Conservation (phyloP, 1,139 yeast species). For the Debaryomyces subglobosus region DNA sequence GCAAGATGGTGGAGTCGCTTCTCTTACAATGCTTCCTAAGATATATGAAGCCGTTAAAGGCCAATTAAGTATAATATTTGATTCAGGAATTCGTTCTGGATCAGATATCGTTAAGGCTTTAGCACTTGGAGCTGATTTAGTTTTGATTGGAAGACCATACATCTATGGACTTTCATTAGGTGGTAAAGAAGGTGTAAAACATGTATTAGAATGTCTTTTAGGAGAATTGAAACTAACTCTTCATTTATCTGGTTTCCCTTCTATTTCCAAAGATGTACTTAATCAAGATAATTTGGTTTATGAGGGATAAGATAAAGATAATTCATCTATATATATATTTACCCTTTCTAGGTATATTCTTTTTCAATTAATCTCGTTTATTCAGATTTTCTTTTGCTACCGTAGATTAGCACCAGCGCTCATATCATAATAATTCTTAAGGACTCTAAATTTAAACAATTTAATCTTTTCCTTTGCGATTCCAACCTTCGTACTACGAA, state of each 20-base stretch:
- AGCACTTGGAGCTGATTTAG: constrained; percentile 6
- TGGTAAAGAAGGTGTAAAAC: constrained; percentile 4
- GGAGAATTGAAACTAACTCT: constrained; percentile 4
- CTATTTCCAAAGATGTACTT: background rate
- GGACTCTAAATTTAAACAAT: too few species aligned
- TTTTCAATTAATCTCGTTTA: too few species aligned
- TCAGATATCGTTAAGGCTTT: constrained; percentile 8
- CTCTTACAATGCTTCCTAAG: constrained; percentile 3
- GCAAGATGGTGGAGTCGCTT: constrained; percentile 7
- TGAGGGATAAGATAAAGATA: constrained; percentile 15
- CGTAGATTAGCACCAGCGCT: too few species aligned
- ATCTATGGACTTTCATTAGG: constrained; percentile 6
- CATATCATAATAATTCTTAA: too few species aligned
- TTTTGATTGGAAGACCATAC: constrained; percentile 6
- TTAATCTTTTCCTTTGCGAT: too few species aligned
- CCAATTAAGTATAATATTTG: constrained; percentile 1
- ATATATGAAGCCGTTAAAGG: constrained; percentile 3
- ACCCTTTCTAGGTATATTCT: background rate
- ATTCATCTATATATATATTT: too few species aligned
- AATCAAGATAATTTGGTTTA: too few species aligned
- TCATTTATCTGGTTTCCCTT: constrained; percentile 6
- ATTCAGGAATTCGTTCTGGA: constrained; percentile 6
- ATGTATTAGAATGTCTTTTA: background rate
- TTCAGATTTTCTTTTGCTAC: too few species aligned
- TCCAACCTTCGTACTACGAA: too few species aligned